Conservation (phyloP, 129 eudicot genomes). For the Artemisia argyi region DNA sequence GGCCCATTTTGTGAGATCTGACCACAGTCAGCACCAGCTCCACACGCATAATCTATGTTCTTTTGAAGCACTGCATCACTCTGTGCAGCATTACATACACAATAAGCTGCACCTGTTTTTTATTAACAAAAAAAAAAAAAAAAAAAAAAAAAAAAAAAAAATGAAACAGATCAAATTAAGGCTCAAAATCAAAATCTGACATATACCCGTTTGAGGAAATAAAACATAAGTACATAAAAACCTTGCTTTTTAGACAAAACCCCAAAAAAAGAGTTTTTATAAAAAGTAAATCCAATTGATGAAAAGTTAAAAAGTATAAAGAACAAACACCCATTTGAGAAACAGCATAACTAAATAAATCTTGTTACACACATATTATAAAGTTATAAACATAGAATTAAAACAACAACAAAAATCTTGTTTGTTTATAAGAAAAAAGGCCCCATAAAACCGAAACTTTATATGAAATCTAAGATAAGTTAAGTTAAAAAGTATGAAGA, state of each 20-base stretch:
- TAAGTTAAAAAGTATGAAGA: too few relatives aligned
- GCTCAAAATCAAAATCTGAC: background rate
- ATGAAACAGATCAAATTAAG: background rate
- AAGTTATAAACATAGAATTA: too few relatives aligned
- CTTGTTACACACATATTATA: too few relatives aligned
- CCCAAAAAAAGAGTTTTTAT: background rate
- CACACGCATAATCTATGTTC: conserved; percentile 89
- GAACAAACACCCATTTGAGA: conserved; percentile 6
- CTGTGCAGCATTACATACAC: conserved; percentile 64
- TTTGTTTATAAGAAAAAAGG: too few relatives aligned
- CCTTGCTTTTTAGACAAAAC: background rate
- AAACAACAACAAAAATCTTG: too few relatives aligned
- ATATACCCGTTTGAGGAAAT: background rate
- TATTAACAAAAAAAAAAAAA: background rate
- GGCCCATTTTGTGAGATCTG: conserved; percentile 54
- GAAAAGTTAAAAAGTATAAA: conserved; percentile 15
- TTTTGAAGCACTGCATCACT: conserved; percentile 54
- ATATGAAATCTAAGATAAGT: too few relatives aligned
- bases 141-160: too few relatives aligned
- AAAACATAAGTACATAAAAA: background rate
- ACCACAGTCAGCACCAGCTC: conserved; percentile 75
- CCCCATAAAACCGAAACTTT: too few relatives aligned
- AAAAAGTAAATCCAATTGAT: conserved; percentile 13
- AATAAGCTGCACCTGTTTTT: conserved; percentile 60
- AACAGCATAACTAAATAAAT: too few relatives aligned